These are phyloP conservation scores for Fistulinella cinereoalba DNA, from an alignment of 1,284 basidiomycete species.

Conservation along the genomic window DNA sequence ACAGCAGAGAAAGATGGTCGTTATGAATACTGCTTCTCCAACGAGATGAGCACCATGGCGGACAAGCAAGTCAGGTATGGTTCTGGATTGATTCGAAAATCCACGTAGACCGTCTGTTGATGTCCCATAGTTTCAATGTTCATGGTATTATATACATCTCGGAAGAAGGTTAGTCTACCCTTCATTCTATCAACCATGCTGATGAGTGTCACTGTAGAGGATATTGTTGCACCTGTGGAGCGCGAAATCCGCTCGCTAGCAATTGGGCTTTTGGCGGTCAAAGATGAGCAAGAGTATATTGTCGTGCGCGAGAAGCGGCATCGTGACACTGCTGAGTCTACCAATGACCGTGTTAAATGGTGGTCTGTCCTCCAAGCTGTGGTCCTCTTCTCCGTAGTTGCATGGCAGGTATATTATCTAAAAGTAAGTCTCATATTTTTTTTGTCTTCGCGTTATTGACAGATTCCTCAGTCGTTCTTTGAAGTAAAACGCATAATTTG, in stretches of 20 bases:
- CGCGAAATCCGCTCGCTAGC: conserved; percentile 91
- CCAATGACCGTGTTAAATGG: conserved; percentile 97
- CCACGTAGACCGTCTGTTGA: no score
- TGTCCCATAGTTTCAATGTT: conserved; percentile 84
- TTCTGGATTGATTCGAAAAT: no score
- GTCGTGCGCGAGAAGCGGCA: conserved; percentile 92
- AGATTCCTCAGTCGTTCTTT: conserved; percentile 70
- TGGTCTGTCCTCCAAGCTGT: conserved; percentile 93
- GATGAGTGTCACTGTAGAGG: conserved; percentile 36
- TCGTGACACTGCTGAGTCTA: conserved; percentile 92
- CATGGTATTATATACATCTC: conserved; percentile 94
- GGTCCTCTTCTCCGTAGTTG: conserved; percentile 88
- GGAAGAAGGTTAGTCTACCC: conserved; percentile 65
- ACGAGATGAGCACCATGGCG: conserved; percentile 93
- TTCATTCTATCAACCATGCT: conserved; percentile 16
- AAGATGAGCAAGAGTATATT: conserved; percentile 99
- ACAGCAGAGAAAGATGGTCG: conserved; percentile 86
- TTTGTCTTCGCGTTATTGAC: conserved; percentile 8
- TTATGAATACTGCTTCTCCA: conserved; percentile 97
- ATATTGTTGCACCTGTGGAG: conserved; percentile 91
- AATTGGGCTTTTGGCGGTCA: conserved; percentile 83
- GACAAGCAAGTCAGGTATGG: conserved; percentile 91
- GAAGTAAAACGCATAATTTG: conserved; percentile 93
- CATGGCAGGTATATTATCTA: conserved; percentile 97
- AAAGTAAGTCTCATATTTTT: conserved; percentile 57